These are phyloP conservation scores for Penicillium brasilianum DNA, from an alignment of 2,329 filamentous ascomycete species.

Conservation along the genomic window DNA sequence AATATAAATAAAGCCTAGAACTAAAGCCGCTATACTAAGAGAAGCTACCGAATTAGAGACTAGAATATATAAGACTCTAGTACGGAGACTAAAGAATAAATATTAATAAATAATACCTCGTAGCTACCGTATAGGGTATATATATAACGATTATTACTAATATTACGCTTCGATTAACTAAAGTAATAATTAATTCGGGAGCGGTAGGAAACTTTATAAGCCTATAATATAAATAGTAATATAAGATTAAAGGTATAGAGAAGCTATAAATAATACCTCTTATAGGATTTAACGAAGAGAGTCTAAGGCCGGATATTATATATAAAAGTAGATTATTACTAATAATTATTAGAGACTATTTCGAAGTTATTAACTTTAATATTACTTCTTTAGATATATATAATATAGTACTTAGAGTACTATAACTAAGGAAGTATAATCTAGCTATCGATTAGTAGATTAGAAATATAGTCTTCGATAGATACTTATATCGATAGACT, in stretches of 20 bases:
- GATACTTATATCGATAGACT: background rate
- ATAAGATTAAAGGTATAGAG: background rate
- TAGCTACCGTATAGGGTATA: background rate
- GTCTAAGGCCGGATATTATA: background rate
- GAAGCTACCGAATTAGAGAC: background rate
- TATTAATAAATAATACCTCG: background rate
- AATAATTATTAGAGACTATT: conserved; percentile 1
- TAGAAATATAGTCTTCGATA: background rate
- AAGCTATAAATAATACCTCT: background rate
- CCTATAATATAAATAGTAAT: background rate
- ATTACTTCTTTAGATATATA: background rate
- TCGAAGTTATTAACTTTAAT: background rate
- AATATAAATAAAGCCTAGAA: background rate
- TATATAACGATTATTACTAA: background rate
- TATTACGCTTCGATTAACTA: background rate
- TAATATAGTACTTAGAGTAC: background rate
- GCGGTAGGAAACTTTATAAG: conserved; percentile 1
- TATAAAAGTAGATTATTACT: background rate
- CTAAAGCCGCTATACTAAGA: background rate
- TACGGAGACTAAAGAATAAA: background rate
- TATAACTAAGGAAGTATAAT: background rate
- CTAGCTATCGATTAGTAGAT: background rate
- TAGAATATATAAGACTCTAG: conserved; percentile 1
- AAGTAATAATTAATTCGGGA: background rate
- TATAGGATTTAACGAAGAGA: background rate